phyloP scores from a whole-genome alignment of 2,329 filamentous ascomycete genomes.

The Alternaria sp. region DNA sequence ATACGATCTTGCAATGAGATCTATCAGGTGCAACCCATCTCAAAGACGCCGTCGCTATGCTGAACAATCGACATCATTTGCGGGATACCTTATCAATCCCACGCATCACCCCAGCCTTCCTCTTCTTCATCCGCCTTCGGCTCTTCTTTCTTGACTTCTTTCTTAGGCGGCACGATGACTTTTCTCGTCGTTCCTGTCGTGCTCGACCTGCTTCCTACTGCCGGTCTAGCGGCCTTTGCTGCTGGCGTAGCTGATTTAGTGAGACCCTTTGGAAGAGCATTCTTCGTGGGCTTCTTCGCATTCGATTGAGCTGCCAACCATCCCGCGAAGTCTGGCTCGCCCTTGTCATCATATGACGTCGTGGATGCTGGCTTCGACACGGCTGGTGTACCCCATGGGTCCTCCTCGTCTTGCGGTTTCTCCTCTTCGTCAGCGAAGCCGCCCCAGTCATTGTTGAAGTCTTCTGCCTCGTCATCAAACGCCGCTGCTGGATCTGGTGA shows the following conservation, averaged over 20 bases:
- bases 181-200: constrained; percentile 42
- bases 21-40: constrained; percentile 1
- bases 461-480: constrained; percentile 57
- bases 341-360: constrained; percentile 77
- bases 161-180: constrained; percentile 35
- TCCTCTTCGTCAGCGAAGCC: constrained; percentile 66
- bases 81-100: constrained; percentile 26
- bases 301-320: constrained; percentile 89
- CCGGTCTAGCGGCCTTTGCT: constrained; percentile 42
- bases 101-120: constrained; percentile 50
- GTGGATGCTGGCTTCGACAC: constrained; percentile 43
- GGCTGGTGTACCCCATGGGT: constrained; percentile 58
- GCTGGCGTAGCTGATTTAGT: constrained; percentile 60
- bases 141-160: constrained; percentile 39
- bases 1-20: background rate
- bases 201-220: constrained; percentile 37
- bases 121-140: constrained; percentile 52
- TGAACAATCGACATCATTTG: constrained; percentile 4
- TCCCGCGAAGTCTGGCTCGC: constrained; percentile 93
- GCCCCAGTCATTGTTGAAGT: constrained; percentile 77
- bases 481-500: constrained; percentile 60
- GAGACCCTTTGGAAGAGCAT: constrained; percentile 82
- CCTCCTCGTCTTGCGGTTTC: constrained; percentile 57
- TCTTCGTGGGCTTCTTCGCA: constrained; percentile 69
- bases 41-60: constrained; percentile 19